These are phyloP conservation scores for Pelargonium cotyledonis DNA, from an alignment of 441 rosid species.

Conservation along the genomic window DNA sequence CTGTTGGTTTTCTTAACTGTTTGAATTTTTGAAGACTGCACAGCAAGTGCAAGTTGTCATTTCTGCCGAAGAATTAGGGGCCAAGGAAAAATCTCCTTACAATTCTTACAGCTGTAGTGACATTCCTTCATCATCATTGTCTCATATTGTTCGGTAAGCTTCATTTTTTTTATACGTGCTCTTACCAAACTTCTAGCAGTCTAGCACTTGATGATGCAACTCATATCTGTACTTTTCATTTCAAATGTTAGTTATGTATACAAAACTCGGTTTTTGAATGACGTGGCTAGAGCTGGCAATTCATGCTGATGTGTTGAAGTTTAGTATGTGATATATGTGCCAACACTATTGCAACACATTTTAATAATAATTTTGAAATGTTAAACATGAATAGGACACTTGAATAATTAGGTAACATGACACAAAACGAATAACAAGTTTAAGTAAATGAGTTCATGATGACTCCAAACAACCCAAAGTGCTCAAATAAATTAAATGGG, in stretches of 20 bases:
- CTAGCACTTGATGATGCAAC: too few species aligned
- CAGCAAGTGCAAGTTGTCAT: constrained; percentile 62
- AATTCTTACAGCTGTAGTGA: constrained; percentile 57
- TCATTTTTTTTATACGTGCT: constrained; percentile 6
- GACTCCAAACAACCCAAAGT: too few species aligned
- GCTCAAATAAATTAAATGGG: too few species aligned
- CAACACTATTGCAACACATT: too few species aligned
- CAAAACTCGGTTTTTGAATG: neutral
- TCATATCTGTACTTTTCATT: too few species aligned
- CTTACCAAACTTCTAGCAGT: neutral
- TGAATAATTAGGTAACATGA: too few species aligned
- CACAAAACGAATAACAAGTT: too few species aligned
- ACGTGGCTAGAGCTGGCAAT: neutral
- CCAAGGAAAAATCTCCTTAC: constrained; percentile 77
- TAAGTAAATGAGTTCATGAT: too few species aligned
- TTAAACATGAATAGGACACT: too few species aligned
- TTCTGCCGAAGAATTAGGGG: constrained; percentile 86
- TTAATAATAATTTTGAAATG: too few species aligned
- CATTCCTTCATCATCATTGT: constrained; percentile 61
- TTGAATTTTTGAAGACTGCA: constrained; percentile 45
- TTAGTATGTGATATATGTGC: too few species aligned
- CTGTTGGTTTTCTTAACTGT: constrained; percentile 16
- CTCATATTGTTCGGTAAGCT: constrained; percentile 72
- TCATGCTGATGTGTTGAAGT: too few species aligned
- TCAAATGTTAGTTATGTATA: neutral